These are phyloP conservation scores for Solanum tacnaense DNA, from an alignment of 257 asterid species.

Conservation along the genomic window DNA sequence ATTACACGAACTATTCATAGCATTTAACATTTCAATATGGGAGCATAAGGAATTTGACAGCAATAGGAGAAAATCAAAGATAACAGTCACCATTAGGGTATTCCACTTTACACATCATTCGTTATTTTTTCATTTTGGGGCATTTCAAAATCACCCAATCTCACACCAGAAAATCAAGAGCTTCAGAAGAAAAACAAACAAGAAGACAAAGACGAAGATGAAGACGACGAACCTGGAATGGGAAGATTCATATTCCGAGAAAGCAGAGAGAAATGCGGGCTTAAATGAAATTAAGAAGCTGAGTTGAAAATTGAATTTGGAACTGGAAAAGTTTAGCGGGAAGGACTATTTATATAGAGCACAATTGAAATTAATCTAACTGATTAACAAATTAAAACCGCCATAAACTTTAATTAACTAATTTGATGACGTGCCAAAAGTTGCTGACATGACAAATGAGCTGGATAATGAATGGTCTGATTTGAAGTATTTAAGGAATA, in stretches of 20 bases:
- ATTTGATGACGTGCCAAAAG: neutral
- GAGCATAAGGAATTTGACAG: neutral
- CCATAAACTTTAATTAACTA: neutral
- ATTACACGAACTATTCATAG: neutral
- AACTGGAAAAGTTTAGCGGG: neutral
- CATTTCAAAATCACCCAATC: neutral
- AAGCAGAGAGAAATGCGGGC: neutral
- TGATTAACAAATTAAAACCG: neutral
- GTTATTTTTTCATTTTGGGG: no score
- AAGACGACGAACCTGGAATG: neutral
- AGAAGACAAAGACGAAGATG: neutral
- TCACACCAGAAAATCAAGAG: neutral
- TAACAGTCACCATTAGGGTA: no score
- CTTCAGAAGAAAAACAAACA: neutral
- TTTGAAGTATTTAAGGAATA: neutral
- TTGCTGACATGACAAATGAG: neutral
- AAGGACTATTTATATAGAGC: neutral
- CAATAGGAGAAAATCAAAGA: neutral
- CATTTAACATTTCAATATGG: neutral
- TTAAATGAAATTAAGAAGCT: neutral
- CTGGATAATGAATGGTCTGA: neutral
- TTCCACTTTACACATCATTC: neutral
- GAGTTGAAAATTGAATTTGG: neutral
- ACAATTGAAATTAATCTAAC: neutral
- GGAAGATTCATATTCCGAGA: neutral